phyloP scores from a whole-genome alignment of 805 yeast species.

The Ogataea angusta region DNA sequence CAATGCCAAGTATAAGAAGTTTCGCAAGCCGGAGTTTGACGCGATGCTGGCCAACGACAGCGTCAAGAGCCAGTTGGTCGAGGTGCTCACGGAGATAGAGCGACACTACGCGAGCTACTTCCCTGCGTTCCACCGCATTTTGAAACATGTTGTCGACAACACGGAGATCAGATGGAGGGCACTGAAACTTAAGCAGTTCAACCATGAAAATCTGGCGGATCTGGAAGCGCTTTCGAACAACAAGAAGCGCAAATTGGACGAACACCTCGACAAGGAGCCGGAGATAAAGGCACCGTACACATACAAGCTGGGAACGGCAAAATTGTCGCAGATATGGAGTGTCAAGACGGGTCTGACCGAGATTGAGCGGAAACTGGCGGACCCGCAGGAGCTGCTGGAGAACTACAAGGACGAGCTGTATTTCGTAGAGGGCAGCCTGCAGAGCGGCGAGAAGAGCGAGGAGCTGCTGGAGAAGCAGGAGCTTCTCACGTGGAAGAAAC shows the following conservation, averaged over 20 bases:
- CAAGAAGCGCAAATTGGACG: slow-evolving; percentile 26
- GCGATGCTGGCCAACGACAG: slow-evolving; percentile 15
- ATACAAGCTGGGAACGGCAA: slow-evolving; percentile 29
- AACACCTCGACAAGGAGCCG: slow-evolving; percentile 12
- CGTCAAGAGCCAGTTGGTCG: slow-evolving; percentile 11
- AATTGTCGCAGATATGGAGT: slow-evolving; percentile 29
- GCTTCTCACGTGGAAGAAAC: slow-evolving; percentile 27
- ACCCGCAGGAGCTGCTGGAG: slow-evolving; percentile 21
- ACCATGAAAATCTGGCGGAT: slow-evolving; percentile 22
- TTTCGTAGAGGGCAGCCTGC: slow-evolving; percentile 21
- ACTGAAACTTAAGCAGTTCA: slow-evolving; percentile 30
- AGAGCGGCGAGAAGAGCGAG: not conserved
- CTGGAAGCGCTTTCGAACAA: slow-evolving; percentile 13
- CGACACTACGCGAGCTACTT: slow-evolving; percentile 16
- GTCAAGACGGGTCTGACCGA: slow-evolving; percentile 22
- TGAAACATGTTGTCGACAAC: slow-evolving; percentile 17
- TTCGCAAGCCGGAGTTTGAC: slow-evolving; percentile 23
- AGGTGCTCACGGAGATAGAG: slow-evolving; percentile 24
- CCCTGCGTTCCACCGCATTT: slow-evolving; percentile 12
- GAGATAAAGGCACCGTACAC: slow-evolving; percentile 22
- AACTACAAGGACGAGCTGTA: slow-evolving; percentile 30
- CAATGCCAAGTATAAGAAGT: slow-evolving; percentile 21
- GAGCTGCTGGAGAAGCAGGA: slow-evolving; percentile 16
- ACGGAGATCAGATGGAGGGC: slow-evolving; percentile 25
- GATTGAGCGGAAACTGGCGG: slow-evolving; percentile 12